Conservation (phyloP, 108 stramenopile species). For the Nitzschia sp. region DNA sequence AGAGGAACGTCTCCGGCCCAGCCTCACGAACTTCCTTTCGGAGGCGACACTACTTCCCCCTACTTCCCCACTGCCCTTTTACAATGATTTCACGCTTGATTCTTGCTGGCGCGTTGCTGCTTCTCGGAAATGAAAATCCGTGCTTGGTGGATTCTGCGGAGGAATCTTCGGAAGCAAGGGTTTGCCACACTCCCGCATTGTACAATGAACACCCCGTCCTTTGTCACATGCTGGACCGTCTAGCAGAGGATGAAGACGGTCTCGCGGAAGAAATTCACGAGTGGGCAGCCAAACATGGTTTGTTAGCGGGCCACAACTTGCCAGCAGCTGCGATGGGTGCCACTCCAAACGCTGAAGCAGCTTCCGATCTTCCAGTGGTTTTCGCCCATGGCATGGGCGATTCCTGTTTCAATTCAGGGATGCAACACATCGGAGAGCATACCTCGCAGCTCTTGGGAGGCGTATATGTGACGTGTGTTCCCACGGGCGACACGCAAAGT, state of each 20-base stretch:
- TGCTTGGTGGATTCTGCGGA: too few relatives aligned
- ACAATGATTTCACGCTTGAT: too few relatives aligned
- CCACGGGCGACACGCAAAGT: slow-evolving; percentile 53
- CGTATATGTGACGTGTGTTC: slow-evolving; percentile 61
- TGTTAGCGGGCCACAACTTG: slow-evolving; percentile 19
- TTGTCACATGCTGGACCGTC: slow-evolving; percentile 47
- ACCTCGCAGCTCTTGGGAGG: slow-evolving; percentile 37
- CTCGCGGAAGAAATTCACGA: slow-evolving; percentile 28
- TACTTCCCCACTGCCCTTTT: too few relatives aligned
- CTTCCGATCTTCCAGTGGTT: slow-evolving; percentile 48
- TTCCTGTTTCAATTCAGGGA: slow-evolving; percentile 75
- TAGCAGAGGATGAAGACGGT: slow-evolving; percentile 17
- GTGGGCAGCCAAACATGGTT: slow-evolving; percentile 26
- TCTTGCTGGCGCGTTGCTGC: too few relatives aligned
- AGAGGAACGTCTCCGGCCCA: too few relatives aligned
- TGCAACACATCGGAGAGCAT: slow-evolving; percentile 52
- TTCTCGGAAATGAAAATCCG: too few relatives aligned
- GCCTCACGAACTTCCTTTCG: too few relatives aligned
- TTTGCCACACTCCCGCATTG: slow-evolving; percentile 9
- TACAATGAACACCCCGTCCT: slow-evolving; percentile 39
- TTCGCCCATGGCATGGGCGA: slow-evolving; percentile 76
- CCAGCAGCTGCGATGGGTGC: neutral
- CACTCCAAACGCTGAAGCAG: neutral
- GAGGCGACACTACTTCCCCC: too few relatives aligned
- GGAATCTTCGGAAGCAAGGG: too few relatives aligned